Base-by-base conservation (phyloP, 2,329 filamentous ascomycete genomes). In the Coleophoma crateriformis region DNA sequence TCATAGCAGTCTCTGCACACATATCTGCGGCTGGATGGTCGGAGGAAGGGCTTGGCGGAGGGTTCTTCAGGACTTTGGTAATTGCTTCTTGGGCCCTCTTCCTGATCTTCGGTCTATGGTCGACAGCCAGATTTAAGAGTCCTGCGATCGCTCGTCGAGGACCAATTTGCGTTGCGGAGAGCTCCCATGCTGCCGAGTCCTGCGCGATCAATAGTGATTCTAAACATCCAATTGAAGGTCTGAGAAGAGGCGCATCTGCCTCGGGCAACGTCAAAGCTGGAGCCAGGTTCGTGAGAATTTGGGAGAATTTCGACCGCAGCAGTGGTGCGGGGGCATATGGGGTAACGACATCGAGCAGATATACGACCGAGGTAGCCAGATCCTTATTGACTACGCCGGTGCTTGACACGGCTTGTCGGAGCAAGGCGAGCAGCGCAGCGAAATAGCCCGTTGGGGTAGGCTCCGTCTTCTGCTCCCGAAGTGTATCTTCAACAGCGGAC, bases 1-100 rank as follows among this genome's bases (percentile, higher is more conserved):
- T 83, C 70, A 96, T 77, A 19, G 90, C 89, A 22, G 88, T 91
- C 68, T 96, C 89, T 15, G 94, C 94, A 71, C 92, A 97, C 84
- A 97, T 92, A 65, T 96, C 91, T 43, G 92, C 88, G 22, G 90
- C 94, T 1, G 94, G 94, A 65, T 99, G 94, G 58, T 99, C 94
- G 53, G 96, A 71, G 3, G 89, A 91, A 1, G 94, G 94, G 56
- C 89, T 96, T 0, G 92, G 91, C 0, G 94, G 94, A 8, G 90
- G 88, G 53, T 84, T 87, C 67, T 85, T 85, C 50, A 99, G 78
- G 4, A 99, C 84, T 55, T 85, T 88, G 47, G 85, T 84, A 58
- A 99, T 70, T 2, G 91, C 90, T 64, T 97, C 92, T 67, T 95
- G 89, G 7, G 94, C 90, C 67, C 91, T 78, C 79, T 94, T 96